Conservation (phyloP, 2,329 filamentous ascomycete genomes). For the Aspergillus piperis region DNA sequence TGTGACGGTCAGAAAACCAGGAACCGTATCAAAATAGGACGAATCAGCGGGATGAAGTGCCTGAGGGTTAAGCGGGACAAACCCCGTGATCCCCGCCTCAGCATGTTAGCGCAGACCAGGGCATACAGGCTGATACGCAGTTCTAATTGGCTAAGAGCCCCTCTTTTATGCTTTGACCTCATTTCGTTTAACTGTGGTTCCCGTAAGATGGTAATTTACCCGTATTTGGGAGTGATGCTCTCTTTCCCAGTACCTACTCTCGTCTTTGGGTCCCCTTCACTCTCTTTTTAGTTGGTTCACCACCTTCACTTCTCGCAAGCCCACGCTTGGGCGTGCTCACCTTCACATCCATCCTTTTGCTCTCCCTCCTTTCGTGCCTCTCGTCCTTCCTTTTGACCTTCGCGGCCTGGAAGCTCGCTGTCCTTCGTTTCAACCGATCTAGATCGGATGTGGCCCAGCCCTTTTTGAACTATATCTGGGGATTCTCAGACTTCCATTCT, state of each 20-base stretch:
- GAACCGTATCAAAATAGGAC: conserved; percentile 19
- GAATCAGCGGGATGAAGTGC: conserved; percentile 10
- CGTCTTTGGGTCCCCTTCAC: conserved; percentile 10
- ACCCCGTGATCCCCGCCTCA: not conserved
- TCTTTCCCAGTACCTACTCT: not conserved
- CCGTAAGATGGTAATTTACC: conserved; percentile 19
- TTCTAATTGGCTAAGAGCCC: conserved; percentile 17
- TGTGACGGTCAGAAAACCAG: conserved; percentile 27
- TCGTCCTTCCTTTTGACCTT: conserved; percentile 17
- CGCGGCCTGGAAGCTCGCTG: conserved; percentile 38
- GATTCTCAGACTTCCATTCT: conserved; percentile 20
- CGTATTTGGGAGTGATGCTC: conserved; percentile 6
- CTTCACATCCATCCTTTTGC: not conserved
- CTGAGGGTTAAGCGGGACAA: conserved; percentile 7
- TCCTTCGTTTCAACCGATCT: conserved; percentile 38
- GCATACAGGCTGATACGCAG: not conserved
- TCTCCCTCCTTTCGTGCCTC: conserved; percentile 8
- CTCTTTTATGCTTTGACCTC: conserved; percentile 19
- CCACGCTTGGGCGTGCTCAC: not conserved
- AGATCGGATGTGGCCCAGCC: conserved; percentile 21
- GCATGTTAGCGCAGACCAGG: conserved; percentile 5
- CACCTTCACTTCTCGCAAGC: not conserved
- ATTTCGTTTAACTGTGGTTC: conserved; percentile 22
- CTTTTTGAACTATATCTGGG: conserved; percentile 12
- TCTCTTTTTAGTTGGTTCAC: not conserved